These are phyloP conservation scores for Pythium dissotocum DNA, from an alignment of 352 stramenopile species.

Conservation along the genomic window DNA sequence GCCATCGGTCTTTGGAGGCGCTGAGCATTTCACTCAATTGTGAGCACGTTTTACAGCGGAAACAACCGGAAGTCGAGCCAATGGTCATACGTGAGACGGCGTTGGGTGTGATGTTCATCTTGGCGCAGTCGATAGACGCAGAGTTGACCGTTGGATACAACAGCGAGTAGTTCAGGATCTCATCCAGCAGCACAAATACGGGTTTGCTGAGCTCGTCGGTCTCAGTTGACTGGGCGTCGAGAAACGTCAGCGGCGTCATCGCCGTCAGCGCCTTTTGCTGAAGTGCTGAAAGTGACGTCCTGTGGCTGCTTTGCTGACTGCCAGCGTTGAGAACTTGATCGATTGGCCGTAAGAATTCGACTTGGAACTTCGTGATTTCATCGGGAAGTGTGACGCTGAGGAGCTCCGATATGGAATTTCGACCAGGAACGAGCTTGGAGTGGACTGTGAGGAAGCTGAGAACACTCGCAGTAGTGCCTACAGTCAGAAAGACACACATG, in stretches of 20 bases:
- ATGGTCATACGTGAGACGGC: constrained; percentile 53
- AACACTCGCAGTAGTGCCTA: constrained; percentile 26
- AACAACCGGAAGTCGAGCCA: constrained; percentile 55
- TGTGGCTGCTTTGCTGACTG: constrained; percentile 10
- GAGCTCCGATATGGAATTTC: constrained; percentile 24
- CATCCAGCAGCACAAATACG: constrained; percentile 44
- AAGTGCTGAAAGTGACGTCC: constrained; percentile 25
- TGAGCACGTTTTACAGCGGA: constrained; percentile 61
- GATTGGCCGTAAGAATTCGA: constrained; percentile 38
- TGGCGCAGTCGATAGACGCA: constrained; percentile 36
- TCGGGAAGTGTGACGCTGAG: constrained; percentile 33
- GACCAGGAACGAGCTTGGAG: constrained; percentile 34
- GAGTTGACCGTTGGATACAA: constrained; percentile 49
- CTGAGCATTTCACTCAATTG: constrained; percentile 35
- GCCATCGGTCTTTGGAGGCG: constrained; percentile 41
- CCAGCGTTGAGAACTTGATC: constrained; percentile 31
- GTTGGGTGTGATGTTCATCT: constrained; percentile 52
- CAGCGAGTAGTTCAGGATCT: constrained; percentile 37
- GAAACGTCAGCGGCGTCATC: constrained; percentile 45
- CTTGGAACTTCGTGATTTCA: constrained; percentile 40
- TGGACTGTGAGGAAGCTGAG: constrained; percentile 39
- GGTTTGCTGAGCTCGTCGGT: constrained; percentile 36
- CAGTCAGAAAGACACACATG: constrained; percentile 35
- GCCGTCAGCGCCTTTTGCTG: constrained; percentile 27
- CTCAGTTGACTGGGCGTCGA: constrained; percentile 45